A percentile compares a stretch with the other conserved stretches of the same genome.
These are phyloP conservation scores for Phytophthora podocarpi DNA, from an alignment of 352 stramenopile species.

Conservation along the genomic window DNA sequence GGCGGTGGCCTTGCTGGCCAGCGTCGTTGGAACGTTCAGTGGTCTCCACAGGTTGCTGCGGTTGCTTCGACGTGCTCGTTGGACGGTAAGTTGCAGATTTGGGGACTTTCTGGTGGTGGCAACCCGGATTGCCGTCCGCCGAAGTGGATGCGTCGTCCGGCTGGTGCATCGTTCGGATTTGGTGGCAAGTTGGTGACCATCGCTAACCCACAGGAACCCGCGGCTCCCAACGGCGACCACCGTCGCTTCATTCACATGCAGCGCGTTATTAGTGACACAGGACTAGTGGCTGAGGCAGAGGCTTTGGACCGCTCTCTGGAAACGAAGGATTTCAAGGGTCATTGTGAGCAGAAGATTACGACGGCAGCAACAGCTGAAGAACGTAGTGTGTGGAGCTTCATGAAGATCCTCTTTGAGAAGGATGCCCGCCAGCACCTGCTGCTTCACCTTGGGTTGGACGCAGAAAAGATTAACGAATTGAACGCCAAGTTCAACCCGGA, in stretches of 20 bases:
- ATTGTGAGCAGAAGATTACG: constrained; percentile 92
- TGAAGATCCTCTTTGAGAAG: constrained; percentile 95
- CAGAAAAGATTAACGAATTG: constrained; percentile 89
- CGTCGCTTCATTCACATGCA: constrained; percentile 84
- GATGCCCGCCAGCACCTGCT: constrained; percentile 95
- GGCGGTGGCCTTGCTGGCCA: constrained; percentile 67
- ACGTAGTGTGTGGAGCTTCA: constrained; percentile 90
- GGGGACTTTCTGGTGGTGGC: constrained; percentile 73
- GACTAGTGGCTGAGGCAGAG: constrained; percentile 87
- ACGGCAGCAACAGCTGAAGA: constrained; percentile 64
- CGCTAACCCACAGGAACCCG: constrained; percentile 64
- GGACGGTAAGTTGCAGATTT: constrained; percentile 97
- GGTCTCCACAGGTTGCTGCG: constrained; percentile 94
- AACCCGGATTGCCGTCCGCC: constrained; percentile 89
- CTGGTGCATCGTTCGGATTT: constrained; percentile 96
- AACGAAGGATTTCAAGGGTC: constrained; percentile 91
- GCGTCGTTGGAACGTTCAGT: constrained; percentile 95
- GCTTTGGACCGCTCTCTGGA: constrained; percentile 91
- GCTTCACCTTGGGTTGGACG: constrained; percentile 94
- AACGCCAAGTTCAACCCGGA: constrained; percentile 82
- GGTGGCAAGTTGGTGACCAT: constrained; percentile 95
- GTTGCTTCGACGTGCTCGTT: constrained; percentile 97
- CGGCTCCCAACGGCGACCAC: constrained; percentile 55
- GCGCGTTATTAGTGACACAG: constrained; percentile 75
- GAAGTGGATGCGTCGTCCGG: constrained; percentile 94